These are phyloP conservation scores for Zygotorulaspora sp. DNA, from an alignment of 805 yeast species.

Conservation along the genomic window DNA sequence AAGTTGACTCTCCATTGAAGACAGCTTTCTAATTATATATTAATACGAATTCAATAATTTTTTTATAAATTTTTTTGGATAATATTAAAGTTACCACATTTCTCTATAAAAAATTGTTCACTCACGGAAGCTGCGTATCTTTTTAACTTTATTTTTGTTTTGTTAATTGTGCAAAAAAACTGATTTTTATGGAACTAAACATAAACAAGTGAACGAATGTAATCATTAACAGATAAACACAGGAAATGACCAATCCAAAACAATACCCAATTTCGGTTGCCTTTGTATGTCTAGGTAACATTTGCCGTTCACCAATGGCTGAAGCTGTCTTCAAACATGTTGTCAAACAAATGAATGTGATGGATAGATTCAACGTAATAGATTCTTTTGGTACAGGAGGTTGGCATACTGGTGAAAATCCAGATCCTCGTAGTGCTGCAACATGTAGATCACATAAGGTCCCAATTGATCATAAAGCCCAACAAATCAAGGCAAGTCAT, in stretches of 20 bases:
- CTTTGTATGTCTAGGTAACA: conserved; percentile 86
- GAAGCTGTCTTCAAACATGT: conserved; percentile 79
- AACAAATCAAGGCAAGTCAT: conserved; percentile 52
- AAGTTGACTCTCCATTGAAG: conserved; percentile 69
- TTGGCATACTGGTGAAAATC: conserved; percentile 76
- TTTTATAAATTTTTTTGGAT: background rate
- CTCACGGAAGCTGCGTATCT: no score
- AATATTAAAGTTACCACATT: background rate
- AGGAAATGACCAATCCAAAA: background rate
- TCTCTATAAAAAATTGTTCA: no score
- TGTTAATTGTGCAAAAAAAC: no score
- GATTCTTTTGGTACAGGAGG: conserved; percentile 90
- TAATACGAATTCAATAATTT: conserved; percentile 1
- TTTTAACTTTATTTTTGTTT: no score
- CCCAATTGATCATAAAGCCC: conserved; percentile 70
- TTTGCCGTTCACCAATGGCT: conserved; percentile 97
- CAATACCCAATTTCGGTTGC: conserved; percentile 55
- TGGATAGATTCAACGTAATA: conserved; percentile 45
- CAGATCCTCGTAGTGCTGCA: conserved; percentile 68
- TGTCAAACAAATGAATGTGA: conserved; percentile 47
- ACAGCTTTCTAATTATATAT: conserved; percentile 56
- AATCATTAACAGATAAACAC: no score
- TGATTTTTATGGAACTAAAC: no score
- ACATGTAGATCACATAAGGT: conserved; percentile 70
- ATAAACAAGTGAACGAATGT: no score